phyloP scores from a whole-genome alignment of 768 basidiomycete genomes.

The Leccinum fibrillosum region DNA sequence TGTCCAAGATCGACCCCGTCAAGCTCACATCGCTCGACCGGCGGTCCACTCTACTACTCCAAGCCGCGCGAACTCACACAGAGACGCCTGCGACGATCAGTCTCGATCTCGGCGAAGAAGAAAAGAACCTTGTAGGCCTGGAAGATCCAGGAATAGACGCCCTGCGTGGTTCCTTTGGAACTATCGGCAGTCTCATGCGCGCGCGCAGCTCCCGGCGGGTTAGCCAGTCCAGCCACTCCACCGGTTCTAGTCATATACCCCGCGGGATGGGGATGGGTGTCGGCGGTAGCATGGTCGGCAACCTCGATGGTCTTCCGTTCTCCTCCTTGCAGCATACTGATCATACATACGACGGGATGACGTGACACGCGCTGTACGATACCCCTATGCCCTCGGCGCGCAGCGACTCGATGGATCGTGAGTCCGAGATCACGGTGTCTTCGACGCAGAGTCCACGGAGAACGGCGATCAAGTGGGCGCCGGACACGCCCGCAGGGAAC shows the following conservation, averaged over 20 bases:
- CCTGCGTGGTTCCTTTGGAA: slow-evolving; percentile 86
- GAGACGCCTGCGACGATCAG: slow-evolving; percentile 41
- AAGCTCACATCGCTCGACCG: slow-evolving; percentile 80
- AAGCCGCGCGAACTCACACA: slow-evolving; percentile 74
- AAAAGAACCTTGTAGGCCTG: slow-evolving; percentile 51
- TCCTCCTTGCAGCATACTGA: slow-evolving; percentile 29
- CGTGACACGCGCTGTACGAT: slow-evolving; percentile 86
- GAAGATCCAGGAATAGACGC: slow-evolving; percentile 95
- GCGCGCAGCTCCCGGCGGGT: slow-evolving; percentile 53
- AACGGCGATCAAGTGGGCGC: slow-evolving; percentile 69
- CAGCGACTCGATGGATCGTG: slow-evolving; percentile 38
- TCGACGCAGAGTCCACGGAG: slow-evolving; percentile 33
- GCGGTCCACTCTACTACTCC: slow-evolving; percentile 83
- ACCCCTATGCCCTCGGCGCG: slow-evolving; percentile 61
- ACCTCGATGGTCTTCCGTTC: slow-evolving; percentile 21
- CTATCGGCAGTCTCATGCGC: slow-evolving; percentile 87
- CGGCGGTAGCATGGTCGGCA: slow-evolving; percentile 29
- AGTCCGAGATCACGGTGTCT: slow-evolving; percentile 29
- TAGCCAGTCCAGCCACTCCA: slow-evolving; percentile 44
- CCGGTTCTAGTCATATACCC: slow-evolving; percentile 18
- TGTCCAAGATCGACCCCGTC: slow-evolving; percentile 90
- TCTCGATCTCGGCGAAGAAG: slow-evolving; percentile 50
- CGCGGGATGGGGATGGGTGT: slow-evolving; percentile 22
- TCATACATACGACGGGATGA: slow-evolving; percentile 48
- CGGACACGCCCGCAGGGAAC: slow-evolving; percentile 57